Base-by-base conservation (phyloP, 2,329 filamentous ascomycete genomes). In the Graphilbum sp. region DNA sequence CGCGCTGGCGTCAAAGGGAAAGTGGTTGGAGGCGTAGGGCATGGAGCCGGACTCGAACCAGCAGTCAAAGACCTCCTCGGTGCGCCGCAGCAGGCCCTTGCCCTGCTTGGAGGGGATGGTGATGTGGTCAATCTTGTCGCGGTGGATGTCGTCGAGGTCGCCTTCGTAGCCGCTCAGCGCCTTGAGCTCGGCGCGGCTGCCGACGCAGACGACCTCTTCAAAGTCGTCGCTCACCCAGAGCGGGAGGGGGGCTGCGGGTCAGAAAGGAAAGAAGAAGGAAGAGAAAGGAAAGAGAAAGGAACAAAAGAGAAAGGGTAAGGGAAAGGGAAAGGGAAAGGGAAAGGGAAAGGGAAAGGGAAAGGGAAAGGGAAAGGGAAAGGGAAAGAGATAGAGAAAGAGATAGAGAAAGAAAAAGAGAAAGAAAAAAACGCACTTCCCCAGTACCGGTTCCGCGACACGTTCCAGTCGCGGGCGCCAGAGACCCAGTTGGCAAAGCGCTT, bases 351-450 rank as follows among this genome's bases (percentile, higher is more conserved):
- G n/a, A n/a, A n/a, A n/a, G n/a, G n/a, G n/a, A n/a, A n/a, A n/a
- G n/a, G n/a, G n/a, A n/a, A n/a, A n/a, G n/a, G n/a, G n/a, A n/a
- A n/a, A n/a, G n/a, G n/a, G n/a, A n/a, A n/a, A n/a, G n/a, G n/a
- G n/a, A n/a, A n/a, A n/a, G n/a, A n/a, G n/a, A n/a, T n/a, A n/a
- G n/a, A n/a, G n/a, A n/a, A n/a, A n/a, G n/a, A n/a, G n/a, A n/a
- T n/a, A n/a, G n/a, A n/a, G n/a, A n/a, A n/a, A n/a, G n/a, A n/a
- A n/a, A n/a, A n/a, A n/a, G n/a, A n/a, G n/a, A n/a, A n/a, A n/a
- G n/a, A n/a, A n/a, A n/a, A n/a, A n/a, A n/a, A 83, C 79, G 86
- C 86, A 95, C 27, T 95, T 36, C 88, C 88, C 88, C 88, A 95
- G 60, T 92, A 96, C 40, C 88, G 73, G 56, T 93, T 94, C 47